These are phyloP conservation scores for Chrysoporthe puriensis DNA, from an alignment of 2,329 filamentous ascomycete genomes.

Conservation along the genomic window DNA sequence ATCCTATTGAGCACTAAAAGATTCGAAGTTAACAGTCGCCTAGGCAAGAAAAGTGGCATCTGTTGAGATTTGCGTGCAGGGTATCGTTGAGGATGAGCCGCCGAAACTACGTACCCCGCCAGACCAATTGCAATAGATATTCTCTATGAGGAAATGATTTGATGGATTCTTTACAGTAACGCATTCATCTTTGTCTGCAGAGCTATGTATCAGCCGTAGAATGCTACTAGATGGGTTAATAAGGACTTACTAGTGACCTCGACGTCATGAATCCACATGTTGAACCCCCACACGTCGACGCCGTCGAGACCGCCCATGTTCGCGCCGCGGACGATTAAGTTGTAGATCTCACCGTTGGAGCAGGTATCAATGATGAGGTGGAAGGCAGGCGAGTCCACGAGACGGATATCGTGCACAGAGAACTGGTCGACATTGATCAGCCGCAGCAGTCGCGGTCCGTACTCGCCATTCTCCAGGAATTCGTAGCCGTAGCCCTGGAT, in stretches of 20 bases:
- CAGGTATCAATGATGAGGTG: slow-evolving; percentile 51
- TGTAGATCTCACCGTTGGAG: slow-evolving; percentile 53
- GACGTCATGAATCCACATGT: slow-evolving; percentile 61
- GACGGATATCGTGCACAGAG: slow-evolving; percentile 50
- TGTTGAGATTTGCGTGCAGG: background rate
- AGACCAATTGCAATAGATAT: slow-evolving; percentile 58
- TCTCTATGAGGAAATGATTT: slow-evolving; percentile 57
- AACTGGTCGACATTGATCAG: slow-evolving; percentile 48
- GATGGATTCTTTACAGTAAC: slow-evolving; percentile 58
- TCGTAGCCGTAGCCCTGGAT: slow-evolving; percentile 53
- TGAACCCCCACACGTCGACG: slow-evolving; percentile 56
- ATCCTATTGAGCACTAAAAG: background rate
- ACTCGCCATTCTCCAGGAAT: slow-evolving; percentile 40
- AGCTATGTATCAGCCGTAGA: background rate
- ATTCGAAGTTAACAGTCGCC: background rate
- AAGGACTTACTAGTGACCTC: slow-evolving; percentile 52
- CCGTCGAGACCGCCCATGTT: slow-evolving; percentile 56
- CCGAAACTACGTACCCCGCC: slow-evolving; percentile 58
- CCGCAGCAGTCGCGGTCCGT: slow-evolving; percentile 49
- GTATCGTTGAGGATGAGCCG: slow-evolving; percentile 34
- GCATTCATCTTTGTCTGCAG: slow-evolving; percentile 57
- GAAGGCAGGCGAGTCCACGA: slow-evolving; percentile 50
- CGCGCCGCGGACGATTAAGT: slow-evolving; percentile 52
- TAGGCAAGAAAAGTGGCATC: background rate
- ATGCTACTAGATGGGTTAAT: background rate